phyloP scores from a whole-genome alignment of 2,329 filamentous ascomycete species.

The Triangularia setosa region DNA sequence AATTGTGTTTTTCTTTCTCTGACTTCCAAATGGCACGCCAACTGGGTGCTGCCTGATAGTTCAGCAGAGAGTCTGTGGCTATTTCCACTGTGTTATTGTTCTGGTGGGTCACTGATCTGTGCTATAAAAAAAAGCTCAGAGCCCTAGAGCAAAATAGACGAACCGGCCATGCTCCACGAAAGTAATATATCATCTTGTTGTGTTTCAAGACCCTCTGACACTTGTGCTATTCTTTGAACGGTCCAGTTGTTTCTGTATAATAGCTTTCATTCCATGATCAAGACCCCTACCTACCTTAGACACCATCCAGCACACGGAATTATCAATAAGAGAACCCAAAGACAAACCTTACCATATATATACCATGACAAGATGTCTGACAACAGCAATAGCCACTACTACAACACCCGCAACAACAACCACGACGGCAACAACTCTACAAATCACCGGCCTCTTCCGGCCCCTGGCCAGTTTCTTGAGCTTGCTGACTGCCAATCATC shows the following conservation, averaged over 20 bases:
- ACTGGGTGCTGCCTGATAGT: neutral
- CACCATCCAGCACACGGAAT: no score
- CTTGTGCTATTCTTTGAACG: no score
- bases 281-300: no score
- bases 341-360: neutral
- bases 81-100: neutral
- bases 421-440: neutral
- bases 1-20: neutral
- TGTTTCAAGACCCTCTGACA: no score
- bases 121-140: neutral
- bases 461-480: neutral
- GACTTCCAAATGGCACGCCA: neutral
- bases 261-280: no score
- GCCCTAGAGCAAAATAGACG: no score
- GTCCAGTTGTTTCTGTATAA: no score
- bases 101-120: neutral
- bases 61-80: neutral
- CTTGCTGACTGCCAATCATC: neutral
- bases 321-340: no score
- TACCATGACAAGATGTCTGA: neutral
- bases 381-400: neutral
- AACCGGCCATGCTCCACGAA: neutral
- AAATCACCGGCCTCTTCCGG: neutral
- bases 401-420: neutral
- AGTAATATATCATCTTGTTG: neutral